A percentile compares a stretch with the other conserved stretches of the same genome.
These are phyloP conservation scores for Licmophora abbreviata DNA, from an alignment of 108 stramenopile genomes.

Conservation along the genomic window DNA sequence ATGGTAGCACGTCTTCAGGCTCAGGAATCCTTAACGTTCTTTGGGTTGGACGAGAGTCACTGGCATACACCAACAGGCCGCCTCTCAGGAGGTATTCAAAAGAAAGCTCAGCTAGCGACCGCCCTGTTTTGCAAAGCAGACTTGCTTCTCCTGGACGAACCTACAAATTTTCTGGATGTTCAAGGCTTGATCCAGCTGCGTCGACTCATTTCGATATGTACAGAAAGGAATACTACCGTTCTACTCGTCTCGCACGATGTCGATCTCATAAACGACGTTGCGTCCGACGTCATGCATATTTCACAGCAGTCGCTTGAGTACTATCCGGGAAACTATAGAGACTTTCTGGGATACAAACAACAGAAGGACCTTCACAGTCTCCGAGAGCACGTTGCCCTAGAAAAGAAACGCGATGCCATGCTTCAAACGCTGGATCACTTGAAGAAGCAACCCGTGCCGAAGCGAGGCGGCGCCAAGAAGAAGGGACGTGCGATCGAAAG, in stretches of 20 bases:
- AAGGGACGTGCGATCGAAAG: conserved; percentile 38
- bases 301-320: conserved; percentile 61
- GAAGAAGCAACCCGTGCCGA: conserved; percentile 43
- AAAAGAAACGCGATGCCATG: conserved; percentile 52
- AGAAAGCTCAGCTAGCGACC: conserved; percentile 51
- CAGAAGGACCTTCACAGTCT: conserved; percentile 48
- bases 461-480: conserved; percentile 36
- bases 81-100: conserved; percentile 49
- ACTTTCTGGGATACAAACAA: conserved; percentile 46
- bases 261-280: conserved; percentile 84
- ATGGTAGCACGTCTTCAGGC: conserved; percentile 9
- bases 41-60: conserved; percentile 25
- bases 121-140: conserved; percentile 31
- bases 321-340: conserved; percentile 87
- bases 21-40: conserved; percentile 35
- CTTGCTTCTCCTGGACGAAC: conserved; percentile 70
- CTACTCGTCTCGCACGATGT: conserved; percentile 93
- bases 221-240: conserved; percentile 41
- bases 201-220: conserved; percentile 41
- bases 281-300: conserved; percentile 86
- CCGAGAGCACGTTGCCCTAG: conserved; percentile 38
- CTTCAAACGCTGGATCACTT: conserved; percentile 55
- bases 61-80: conserved; percentile 15
- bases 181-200: conserved; percentile 71
- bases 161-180: conserved; percentile 77